phyloP scores from a whole-genome alignment of 1,139 yeast genomes.

The Taphrina wiesneri region DNA sequence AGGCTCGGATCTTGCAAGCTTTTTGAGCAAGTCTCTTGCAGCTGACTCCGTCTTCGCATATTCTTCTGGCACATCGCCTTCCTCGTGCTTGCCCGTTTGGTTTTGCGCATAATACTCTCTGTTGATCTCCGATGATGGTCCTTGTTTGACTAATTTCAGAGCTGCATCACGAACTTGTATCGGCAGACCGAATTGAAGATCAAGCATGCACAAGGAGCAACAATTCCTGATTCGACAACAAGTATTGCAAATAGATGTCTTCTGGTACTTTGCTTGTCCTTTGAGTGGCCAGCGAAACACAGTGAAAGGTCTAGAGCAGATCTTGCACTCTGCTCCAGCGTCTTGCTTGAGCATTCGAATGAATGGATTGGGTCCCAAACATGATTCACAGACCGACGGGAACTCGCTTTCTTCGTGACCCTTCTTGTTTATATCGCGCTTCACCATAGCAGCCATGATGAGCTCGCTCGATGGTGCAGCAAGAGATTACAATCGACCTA shows the following conservation, averaged over 20 bases:
- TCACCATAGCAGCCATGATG: slow-evolving; percentile 32
- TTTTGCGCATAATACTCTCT: slow-evolving; percentile 44
- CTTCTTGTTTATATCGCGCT: slow-evolving; percentile 44
- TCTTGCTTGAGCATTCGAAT: slow-evolving; percentile 70
- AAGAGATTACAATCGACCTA: no score
- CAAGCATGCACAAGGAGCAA: slow-evolving; percentile 85
- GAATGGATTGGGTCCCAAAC: slow-evolving; percentile 54
- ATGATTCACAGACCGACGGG: slow-evolving; percentile 46
- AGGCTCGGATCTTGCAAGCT: slow-evolving; percentile 50
- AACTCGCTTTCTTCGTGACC: slow-evolving; percentile 51
- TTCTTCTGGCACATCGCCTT: slow-evolving; percentile 46
- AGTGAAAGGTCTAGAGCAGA: slow-evolving; percentile 83
- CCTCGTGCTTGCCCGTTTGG: slow-evolving; percentile 43
- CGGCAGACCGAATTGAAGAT: slow-evolving; percentile 76
- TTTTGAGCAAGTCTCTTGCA: slow-evolving; percentile 48
- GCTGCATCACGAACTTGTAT: slow-evolving; percentile 78
- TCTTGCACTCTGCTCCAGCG: slow-evolving; percentile 65
- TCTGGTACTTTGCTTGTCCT: slow-evolving; percentile 41
- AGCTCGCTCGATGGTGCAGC: background rate
- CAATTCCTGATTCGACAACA: slow-evolving; percentile 71
- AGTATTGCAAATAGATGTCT: slow-evolving; percentile 52
- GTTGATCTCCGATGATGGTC: slow-evolving; percentile 50
- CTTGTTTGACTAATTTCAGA: slow-evolving; percentile 65
- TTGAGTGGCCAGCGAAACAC: slow-evolving; percentile 67
- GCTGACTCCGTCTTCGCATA: slow-evolving; percentile 46